Conservation (phyloP, 78 protist genomes). For the Dictyostelium discoideum region DNA sequence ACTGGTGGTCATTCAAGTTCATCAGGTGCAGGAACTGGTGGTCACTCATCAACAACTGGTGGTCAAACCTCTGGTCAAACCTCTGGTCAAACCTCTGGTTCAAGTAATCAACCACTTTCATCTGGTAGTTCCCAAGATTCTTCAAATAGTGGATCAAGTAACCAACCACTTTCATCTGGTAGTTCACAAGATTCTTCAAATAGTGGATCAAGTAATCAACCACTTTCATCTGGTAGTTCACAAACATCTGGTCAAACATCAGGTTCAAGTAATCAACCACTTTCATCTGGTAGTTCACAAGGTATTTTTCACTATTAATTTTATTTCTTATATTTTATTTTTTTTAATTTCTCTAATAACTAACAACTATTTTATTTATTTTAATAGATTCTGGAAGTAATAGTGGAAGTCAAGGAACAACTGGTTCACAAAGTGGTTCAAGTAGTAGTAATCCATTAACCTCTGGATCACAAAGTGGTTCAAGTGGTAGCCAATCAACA, state of each 20-base stretch:
- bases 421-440: neutral
- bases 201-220: neutral
- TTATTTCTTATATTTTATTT: no score
- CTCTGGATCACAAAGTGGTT: neutral
- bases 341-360: no score
- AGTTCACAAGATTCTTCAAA: neutral
- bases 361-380: no score
- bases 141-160: neutral
- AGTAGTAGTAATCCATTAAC: neutral
- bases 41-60: neutral
- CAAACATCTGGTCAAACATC: neutral
- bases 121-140: neutral
- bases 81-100: neutral
- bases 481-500: neutral
- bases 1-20: conserved; percentile 23
- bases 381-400: neutral
- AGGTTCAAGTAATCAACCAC: neutral
- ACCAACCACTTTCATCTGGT: neutral
- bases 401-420: neutral
- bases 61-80: neutral
- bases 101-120: neutral
- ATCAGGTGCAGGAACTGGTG: neutral
- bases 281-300: neutral
- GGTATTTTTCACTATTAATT: neutral
- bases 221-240: neutral